These are phyloP conservation scores for Fusarium citri DNA, from an alignment of 2,329 filamentous ascomycete genomes.

Conservation along the genomic window DNA sequence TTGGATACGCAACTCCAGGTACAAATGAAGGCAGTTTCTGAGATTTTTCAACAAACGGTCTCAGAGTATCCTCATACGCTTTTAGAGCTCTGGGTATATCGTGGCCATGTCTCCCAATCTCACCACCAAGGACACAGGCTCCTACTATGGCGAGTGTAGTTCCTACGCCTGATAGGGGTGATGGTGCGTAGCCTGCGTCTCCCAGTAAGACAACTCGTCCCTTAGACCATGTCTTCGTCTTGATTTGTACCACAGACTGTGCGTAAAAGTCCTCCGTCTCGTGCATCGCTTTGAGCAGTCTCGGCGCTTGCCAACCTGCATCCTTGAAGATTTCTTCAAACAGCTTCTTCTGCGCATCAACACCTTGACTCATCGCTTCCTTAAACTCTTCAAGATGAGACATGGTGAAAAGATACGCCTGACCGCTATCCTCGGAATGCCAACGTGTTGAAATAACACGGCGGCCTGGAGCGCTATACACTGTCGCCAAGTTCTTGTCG, in stretches of 20 bases:
- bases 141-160: slow-evolving; percentile 58
- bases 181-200: slow-evolving; percentile 62
- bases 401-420: slow-evolving; percentile 45
- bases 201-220: slow-evolving; percentile 59
- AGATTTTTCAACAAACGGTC: slow-evolving; percentile 54
- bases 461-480: slow-evolving; percentile 21
- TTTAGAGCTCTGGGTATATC: slow-evolving; percentile 48
- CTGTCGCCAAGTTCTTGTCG: slow-evolving; percentile 24
- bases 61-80: slow-evolving; percentile 56
- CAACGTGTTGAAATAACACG: slow-evolving; percentile 29
- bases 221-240: slow-evolving; percentile 50
- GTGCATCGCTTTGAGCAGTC: slow-evolving; percentile 53
- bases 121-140: slow-evolving; percentile 64
- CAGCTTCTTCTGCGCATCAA: slow-evolving; percentile 53
- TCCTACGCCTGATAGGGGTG: slow-evolving; percentile 61
- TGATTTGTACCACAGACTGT: slow-evolving; percentile 57
- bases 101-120: slow-evolving; percentile 47
- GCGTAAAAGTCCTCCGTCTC: slow-evolving; percentile 58
- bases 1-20: slow-evolving; percentile 43
- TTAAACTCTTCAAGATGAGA: slow-evolving; percentile 47
- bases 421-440: slow-evolving; percentile 41
- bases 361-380: slow-evolving; percentile 36
- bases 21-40: slow-evolving; percentile 51
- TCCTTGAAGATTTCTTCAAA: slow-evolving; percentile 56
- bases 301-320: slow-evolving; percentile 58